phyloP scores from a whole-genome alignment of 2,329 filamentous ascomycete genomes.

The Xylariaceae sp. region DNA sequence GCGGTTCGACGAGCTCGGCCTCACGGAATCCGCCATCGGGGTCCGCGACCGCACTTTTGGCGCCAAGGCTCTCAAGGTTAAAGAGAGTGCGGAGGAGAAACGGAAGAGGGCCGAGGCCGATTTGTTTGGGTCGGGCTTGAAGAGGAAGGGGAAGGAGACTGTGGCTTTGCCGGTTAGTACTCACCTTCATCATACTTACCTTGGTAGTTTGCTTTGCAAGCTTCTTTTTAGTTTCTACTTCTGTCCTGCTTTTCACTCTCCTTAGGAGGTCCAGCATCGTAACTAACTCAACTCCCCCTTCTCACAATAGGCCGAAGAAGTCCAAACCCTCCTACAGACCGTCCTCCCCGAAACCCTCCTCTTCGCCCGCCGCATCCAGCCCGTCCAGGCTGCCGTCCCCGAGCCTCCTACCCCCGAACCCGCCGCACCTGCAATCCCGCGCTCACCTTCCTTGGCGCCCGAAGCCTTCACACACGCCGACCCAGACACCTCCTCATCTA shows the following conservation, averaged over 20 bases:
- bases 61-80: constrained; percentile 16
- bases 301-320: constrained; percentile 33
- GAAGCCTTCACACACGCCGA: constrained; percentile 11
- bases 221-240: background rate
- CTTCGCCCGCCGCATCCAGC: constrained; percentile 37
- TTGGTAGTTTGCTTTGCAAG: background rate
- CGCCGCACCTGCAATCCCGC: constrained; percentile 24
- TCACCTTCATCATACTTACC: background rate
- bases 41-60: constrained; percentile 33
- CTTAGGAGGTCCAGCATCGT: too few species aligned
- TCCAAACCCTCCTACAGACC: constrained; percentile 32
- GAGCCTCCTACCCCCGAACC: constrained; percentile 14
- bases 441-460: constrained; percentile 25
- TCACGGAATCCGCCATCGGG: constrained; percentile 31
- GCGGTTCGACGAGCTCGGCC: constrained; percentile 30
- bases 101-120: constrained; percentile 4
- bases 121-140: constrained; percentile 4
- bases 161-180: constrained; percentile 24
- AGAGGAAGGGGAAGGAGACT: constrained; percentile 24
- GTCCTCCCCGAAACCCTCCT: constrained; percentile 35
- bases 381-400: constrained; percentile 28
- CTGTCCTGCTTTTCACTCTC: too few species aligned
- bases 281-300: too few species aligned
- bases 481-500: constrained; percentile 28
- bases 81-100: constrained; percentile 11